Base-by-base conservation (phyloP, 805 yeast genomes). In the Pichia pseudocactophila region DNA sequence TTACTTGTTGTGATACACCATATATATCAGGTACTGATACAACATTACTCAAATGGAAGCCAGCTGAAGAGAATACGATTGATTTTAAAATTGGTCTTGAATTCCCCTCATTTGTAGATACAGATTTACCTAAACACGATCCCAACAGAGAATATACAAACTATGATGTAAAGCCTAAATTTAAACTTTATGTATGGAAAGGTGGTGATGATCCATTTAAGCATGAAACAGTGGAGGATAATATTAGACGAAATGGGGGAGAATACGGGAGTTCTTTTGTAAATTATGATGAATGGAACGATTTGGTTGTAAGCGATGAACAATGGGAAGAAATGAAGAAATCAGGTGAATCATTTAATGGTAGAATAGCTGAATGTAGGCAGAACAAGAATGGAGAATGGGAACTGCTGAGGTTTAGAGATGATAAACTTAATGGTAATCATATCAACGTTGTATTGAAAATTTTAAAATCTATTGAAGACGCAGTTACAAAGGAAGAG, bases 1-100 rank as follows among this genome's bases (percentile, higher is more conserved):
- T 88, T 61, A 92, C 99, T 2, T 86, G 95, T 50, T 82, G 94
- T 35, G 86, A 78, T 41, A 76, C 90, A 1, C 94, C 96, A 0
- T 92, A 92, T 62, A 69, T 76, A 3, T 77, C 80, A 48, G 97
- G 97, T 12, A 90, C 97, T 1, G 97, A 92, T 60, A 72, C 77
- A 0, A 76, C 87, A 7, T 67, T 92, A 39, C 65, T 92, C 42
- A 92, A 94, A 63, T 92, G 99, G 99, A 92, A 92, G 57, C 97
- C 98, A 2, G 86, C 95, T 11, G 85, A 85, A 48, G 98, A 90
- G 61, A 94, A 92, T 54, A 82, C 97, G 0, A 76, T 94, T 35
- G 99, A 92, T 62, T 92, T 86, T 63, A 80, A 80, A 57, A 61
- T 92, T 46, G 69, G 70, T 28, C 61, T 87, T 45, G 71, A 71